Base-by-base conservation (phyloP, 371 early-diverging fungal genomes). In the Mycotypha africana region DNA sequence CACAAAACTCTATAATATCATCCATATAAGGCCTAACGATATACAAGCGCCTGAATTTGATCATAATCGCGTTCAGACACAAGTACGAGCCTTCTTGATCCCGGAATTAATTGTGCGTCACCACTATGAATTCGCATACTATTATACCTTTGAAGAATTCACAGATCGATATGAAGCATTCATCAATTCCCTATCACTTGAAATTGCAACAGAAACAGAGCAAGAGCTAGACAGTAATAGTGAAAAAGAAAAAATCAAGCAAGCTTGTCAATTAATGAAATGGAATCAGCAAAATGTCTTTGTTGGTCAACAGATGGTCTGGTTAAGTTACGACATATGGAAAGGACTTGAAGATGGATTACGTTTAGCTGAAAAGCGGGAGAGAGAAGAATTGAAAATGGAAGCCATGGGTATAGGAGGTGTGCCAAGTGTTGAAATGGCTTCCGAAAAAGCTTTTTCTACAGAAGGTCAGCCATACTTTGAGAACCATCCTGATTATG, bases 1-100 rank as follows among this genome's bases (percentile, higher is more conserved):
- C 33, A 89, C 93, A 1, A 75, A 78, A 26, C 72, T 87, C 4
- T 94, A 92, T 86, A 86, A 85, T 44, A 62, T 93, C 38, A 68
- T 88, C 54, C 88, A 88, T 65, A 62, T 95, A 33, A 73, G 79
- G 22, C 83, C 88, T 3, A 83, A 85, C 45, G 85, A 84, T 51
- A 62, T 70, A 4, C 74, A 78, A 47, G 60, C 67, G 53, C 66
- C 78, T 33, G 47, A 67, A 31, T 67, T 64, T 34, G 79, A 80
- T 40, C 37, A 48, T 19, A 68, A 62, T 36, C 62, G 65, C 19
- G 55, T 88, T 37, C 61, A 65, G 15, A 58, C 76, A 10, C 90
- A 89, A 51, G 67, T 86, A 6, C 67, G 78, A 10, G 69, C 76
- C 2, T 70, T 75, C 41, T 62, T 73, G 2, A 46, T 89, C 5